These are phyloP conservation scores for Debaryomyces udenii DNA, from an alignment of 1,139 yeast species.

Conservation along the genomic window DNA sequence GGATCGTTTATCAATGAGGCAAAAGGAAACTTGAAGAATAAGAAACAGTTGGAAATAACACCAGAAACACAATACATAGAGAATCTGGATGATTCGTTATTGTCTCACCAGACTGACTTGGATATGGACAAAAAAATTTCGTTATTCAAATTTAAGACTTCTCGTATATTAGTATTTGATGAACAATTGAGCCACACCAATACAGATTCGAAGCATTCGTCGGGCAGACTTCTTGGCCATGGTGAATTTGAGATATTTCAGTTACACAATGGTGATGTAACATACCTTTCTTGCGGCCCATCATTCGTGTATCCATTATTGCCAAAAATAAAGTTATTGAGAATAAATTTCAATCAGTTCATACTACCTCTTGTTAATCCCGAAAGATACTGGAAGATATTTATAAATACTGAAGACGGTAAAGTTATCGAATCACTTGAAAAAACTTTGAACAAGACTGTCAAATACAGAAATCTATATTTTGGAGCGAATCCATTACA, in stretches of 20 bases:
- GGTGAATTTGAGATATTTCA: conserved; percentile 70
- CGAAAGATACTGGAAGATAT: conserved; percentile 70
- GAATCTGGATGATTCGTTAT: conserved; percentile 3
- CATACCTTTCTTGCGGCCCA: conserved; percentile 64
- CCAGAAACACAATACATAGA: not conserved
- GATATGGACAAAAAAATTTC: conserved; percentile 42
- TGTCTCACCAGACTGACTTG: conserved; percentile 12
- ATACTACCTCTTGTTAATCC: conserved; percentile 71
- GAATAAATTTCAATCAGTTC: conserved; percentile 56
- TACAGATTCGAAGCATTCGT: conserved; percentile 13
- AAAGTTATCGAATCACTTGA: conserved; percentile 39
- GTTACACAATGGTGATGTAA: conserved; percentile 62
- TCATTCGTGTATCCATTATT: conserved; percentile 63
- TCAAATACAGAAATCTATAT: conserved; percentile 50
- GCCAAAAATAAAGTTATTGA: conserved; percentile 59
- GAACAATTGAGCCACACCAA: conserved; percentile 31
- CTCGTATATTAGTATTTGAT: conserved; percentile 49
- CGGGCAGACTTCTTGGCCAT: conserved; percentile 58
- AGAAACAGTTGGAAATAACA: conserved; percentile 7
- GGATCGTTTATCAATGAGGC: conserved; percentile 28
- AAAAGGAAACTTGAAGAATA: conserved; percentile 30
- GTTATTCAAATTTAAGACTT: conserved; percentile 39
- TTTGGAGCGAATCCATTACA: conserved; percentile 11
- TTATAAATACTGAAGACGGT: conserved; percentile 42
- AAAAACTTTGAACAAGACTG: conserved; percentile 38